phyloP scores from a whole-genome alignment of 768 basidiomycete genomes.

The Panaeolus papilionaceus region DNA sequence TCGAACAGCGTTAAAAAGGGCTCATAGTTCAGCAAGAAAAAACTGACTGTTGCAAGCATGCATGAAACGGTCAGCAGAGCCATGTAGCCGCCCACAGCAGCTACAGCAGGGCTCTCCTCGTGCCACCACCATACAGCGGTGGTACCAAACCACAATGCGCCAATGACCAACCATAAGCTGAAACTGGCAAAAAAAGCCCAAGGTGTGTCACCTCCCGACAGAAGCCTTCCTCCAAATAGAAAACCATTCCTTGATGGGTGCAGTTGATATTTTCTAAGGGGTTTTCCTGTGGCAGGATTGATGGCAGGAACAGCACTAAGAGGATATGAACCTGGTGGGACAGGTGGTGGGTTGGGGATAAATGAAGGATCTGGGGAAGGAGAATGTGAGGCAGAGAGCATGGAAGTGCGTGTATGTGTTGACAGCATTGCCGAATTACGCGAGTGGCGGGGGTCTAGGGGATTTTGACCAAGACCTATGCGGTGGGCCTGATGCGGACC shows the following conservation, averaged over 20 bases:
- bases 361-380: slow-evolving; percentile 44
- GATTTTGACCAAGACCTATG: slow-evolving; percentile 18
- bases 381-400: slow-evolving; percentile 32
- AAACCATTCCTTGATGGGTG: slow-evolving; percentile 82
- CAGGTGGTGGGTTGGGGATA: slow-evolving; percentile 35
- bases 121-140: slow-evolving; percentile 92
- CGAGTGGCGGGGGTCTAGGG: slow-evolving; percentile 22
- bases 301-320: slow-evolving; percentile 44
- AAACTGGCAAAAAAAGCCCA: slow-evolving; percentile 80
- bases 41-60: slow-evolving; percentile 79
- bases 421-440: slow-evolving; percentile 27
- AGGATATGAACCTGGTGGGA: slow-evolving; percentile 29
- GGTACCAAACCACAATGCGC: slow-evolving; percentile 87
- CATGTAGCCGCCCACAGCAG: slow-evolving; percentile 58
- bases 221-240: slow-evolving; percentile 69
- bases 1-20: slow-evolving; percentile 3
- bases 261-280: slow-evolving; percentile 61
- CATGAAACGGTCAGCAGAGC: slow-evolving; percentile 69
- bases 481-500: slow-evolving; percentile 16
- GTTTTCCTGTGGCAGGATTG: slow-evolving; percentile 44
- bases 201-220: slow-evolving; percentile 88
- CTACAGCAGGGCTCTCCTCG: slow-evolving; percentile 73
- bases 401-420: slow-evolving; percentile 19
- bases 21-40: slow-evolving; percentile 13
- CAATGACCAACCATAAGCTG: slow-evolving; percentile 63